phyloP scores from a whole-genome alignment of 768 basidiomycete species.

The Leucocoprinus birnbaumii region DNA sequence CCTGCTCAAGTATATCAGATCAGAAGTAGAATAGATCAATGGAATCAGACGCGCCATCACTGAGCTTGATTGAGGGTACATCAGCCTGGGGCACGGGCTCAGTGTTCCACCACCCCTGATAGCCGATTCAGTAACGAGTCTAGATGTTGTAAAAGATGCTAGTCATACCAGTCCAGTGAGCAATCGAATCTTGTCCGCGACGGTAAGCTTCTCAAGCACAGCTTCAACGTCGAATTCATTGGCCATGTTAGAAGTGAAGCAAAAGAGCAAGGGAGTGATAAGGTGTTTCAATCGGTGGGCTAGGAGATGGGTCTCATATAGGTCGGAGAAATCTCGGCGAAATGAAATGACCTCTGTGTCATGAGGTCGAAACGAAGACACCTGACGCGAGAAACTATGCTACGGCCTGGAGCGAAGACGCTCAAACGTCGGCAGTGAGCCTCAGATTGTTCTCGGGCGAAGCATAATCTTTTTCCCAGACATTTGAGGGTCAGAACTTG shows the following conservation, averaged over 20 bases:
- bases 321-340: constrained; percentile 21
- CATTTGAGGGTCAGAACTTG: too few relatives aligned
- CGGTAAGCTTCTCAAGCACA: constrained; percentile 31
- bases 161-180: constrained; percentile 35
- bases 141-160: too few relatives aligned
- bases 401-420: too few relatives aligned
- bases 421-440: too few relatives aligned
- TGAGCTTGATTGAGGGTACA: constrained; percentile 40
- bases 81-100: constrained; percentile 36
- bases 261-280: background rate
- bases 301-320: constrained; percentile 9
- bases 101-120: constrained; percentile 48
- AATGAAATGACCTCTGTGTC: constrained; percentile 7
- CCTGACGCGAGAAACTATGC: too few relatives aligned
- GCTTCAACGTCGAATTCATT: constrained; percentile 33
- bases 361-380: constrained; percentile 1
- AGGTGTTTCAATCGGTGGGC: too few relatives aligned
- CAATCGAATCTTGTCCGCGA: constrained; percentile 42
- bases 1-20: constrained; percentile 22
- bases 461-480: too few relatives aligned
- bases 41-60: constrained; percentile 34
- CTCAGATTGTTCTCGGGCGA: too few relatives aligned
- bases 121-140: background rate
- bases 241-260: constrained; percentile 16
- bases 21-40: background rate